A percentile compares a stretch with the other conserved stretches of the same genome.
These are phyloP conservation scores for Cyclotella baltica DNA, from an alignment of 108 stramenopile genomes.

Conservation along the genomic window DNA sequence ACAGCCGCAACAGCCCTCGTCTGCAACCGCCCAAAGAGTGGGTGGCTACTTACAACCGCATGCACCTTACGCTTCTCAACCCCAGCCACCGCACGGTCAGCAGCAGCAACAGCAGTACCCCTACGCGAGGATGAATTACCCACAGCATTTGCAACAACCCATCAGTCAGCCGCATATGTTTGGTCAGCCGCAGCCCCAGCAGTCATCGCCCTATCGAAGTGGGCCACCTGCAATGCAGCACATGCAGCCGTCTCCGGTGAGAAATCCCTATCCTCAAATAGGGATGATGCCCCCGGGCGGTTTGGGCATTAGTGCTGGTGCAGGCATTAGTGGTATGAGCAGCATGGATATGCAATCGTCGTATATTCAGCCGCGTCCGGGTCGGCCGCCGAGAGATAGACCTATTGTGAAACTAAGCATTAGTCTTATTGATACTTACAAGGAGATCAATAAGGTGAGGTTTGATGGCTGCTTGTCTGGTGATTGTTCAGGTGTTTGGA, in stretches of 20 bases:
- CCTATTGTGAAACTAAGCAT: constrained; percentile 90
- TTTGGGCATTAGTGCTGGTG: constrained; percentile 9
- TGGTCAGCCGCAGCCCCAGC: constrained; percentile 46
- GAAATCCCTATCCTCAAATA: constrained; percentile 18
- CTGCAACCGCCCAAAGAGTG: constrained; percentile 34
- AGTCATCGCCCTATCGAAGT: constrained; percentile 16
- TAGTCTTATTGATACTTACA: constrained; percentile 94
- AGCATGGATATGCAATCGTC: constrained; percentile 1
- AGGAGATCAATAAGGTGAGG: constrained; percentile 85
- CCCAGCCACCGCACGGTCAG: constrained; percentile 9
- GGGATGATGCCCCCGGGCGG: constrained; percentile 4
- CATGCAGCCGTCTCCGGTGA: constrained; percentile 32
- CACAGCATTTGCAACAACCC: constrained; percentile 35
- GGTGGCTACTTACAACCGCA: constrained; percentile 29
- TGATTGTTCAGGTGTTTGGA: neutral
- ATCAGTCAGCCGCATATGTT: constrained; percentile 40
- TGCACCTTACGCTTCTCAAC: constrained; percentile 1
- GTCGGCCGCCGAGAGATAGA: constrained; percentile 67
- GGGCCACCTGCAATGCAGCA: constrained; percentile 21
- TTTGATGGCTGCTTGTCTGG: neutral
- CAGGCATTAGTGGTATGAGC: neutral
- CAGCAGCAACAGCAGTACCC: constrained; percentile 51
- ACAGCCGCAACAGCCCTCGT: constrained; percentile 17
- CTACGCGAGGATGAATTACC: neutral
- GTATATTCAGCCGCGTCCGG: constrained; percentile 32